A percentile compares a stretch with the other conserved stretches of the same genome.
Evolutionary conservation across 257 asterid species (phyloP).

Genomic region (Penstemon davidsonii): DNA sequence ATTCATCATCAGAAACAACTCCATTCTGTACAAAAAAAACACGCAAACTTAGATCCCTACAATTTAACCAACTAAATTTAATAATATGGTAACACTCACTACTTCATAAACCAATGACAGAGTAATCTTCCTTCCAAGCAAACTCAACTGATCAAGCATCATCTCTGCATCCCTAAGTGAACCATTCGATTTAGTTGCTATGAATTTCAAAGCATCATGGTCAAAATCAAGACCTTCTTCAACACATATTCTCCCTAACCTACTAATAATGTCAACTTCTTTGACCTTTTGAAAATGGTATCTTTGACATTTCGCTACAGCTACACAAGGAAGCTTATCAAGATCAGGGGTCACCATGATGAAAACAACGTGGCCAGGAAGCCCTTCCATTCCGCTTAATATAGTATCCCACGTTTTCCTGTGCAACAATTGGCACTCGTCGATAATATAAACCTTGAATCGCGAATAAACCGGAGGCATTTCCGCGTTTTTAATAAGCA

Average conservation of each 20-base stretch:
- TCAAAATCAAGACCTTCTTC: constrained; percentile 68
- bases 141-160: constrained; percentile 90
- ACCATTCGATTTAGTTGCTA: constrained; percentile 73
- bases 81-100: constrained; percentile 42
- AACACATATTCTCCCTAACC: constrained; percentile 52
- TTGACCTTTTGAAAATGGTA: constrained; percentile 60
- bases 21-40: constrained; percentile 61
- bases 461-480: constrained; percentile 53
- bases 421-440: constrained; percentile 81
- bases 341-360: constrained; percentile 69
- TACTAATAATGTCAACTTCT: constrained; percentile 49
- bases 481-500: constrained; percentile 45
- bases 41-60: constrained; percentile 13
- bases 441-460: constrained; percentile 73
- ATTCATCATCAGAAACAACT: constrained; percentile 82
- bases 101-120: constrained; percentile 73
- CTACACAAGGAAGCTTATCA: constrained; percentile 65
- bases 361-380: constrained; percentile 54
- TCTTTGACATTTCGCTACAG: constrained; percentile 53
- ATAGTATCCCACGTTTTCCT: constrained; percentile 70
- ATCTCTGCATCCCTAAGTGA: constrained; percentile 89
- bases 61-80: background rate
- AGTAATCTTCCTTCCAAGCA: constrained; percentile 80
- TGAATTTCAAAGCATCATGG: constrained; percentile 62
- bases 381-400: constrained; percentile 51